Conservation (phyloP, 176 grass and related monocot genomes). For the Triticum monococcum region DNA sequence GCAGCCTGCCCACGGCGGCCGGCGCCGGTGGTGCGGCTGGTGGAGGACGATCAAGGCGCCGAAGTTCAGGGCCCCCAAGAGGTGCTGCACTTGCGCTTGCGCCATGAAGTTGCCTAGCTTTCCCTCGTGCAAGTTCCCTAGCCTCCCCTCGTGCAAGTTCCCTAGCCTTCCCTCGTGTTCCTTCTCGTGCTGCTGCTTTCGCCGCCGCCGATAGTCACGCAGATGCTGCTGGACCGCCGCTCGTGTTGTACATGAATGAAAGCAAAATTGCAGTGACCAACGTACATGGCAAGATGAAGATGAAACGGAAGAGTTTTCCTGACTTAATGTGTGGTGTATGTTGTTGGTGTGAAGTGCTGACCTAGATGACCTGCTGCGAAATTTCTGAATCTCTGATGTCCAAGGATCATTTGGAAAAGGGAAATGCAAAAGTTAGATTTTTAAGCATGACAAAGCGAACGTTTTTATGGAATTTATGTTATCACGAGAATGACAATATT, state of each 20-base stretch:
- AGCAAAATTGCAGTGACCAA: background rate
- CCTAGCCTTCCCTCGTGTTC: background rate
- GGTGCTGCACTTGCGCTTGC: conserved; percentile 19
- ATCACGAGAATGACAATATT: no score
- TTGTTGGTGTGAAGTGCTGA: background rate
- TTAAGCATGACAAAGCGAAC: no score
- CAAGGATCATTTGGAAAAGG: background rate
- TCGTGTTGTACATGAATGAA: background rate
- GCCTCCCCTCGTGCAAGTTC: background rate
- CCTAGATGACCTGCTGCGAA: background rate
- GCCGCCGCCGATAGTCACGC: background rate
- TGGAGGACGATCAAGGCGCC: conserved; percentile 39
- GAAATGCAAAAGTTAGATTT: no score
- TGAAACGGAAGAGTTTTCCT: background rate
- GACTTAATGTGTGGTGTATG: background rate
- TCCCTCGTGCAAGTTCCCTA: conserved; percentile 1
- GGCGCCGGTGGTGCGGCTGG: conserved; percentile 18
- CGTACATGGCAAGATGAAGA: background rate
- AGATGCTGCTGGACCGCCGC: background rate
- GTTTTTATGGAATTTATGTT: no score
- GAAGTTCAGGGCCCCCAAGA: conserved; percentile 11
- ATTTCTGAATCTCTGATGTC: background rate
- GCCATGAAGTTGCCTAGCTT: conserved; percentile 20
- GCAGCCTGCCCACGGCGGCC: background rate
- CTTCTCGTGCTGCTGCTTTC: conserved; percentile 20